These are phyloP conservation scores for Lobosporangium transversale DNA, from an alignment of 192 early-diverging fungal species.

Conservation along the genomic window DNA sequence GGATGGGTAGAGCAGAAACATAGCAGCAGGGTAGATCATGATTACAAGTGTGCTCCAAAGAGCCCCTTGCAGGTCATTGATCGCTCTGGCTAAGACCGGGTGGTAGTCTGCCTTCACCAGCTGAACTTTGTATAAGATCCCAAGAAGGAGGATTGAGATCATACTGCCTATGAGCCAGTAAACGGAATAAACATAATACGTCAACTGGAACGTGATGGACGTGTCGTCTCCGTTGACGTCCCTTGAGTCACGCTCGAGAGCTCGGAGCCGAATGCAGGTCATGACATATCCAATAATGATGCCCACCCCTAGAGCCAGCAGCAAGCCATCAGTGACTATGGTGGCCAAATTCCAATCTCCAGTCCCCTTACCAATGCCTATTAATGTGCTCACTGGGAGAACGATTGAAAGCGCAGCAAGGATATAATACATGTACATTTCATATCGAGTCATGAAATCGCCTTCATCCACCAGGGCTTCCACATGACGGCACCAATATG, in stretches of 20 bases:
- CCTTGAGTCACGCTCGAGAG: constrained; percentile 41
- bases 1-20: constrained; percentile 47
- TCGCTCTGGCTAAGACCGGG: constrained; percentile 17
- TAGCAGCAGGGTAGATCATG: constrained; percentile 38
- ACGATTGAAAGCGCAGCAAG: constrained; percentile 14
- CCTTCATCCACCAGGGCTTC: constrained; percentile 48
- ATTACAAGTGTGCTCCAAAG: constrained; percentile 37
- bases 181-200: constrained; percentile 37
- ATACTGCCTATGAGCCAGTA: constrained; percentile 47
- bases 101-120: background rate
- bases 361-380: background rate
- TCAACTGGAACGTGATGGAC: constrained; percentile 30
- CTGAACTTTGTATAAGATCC: constrained; percentile 17
- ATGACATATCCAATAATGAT: constrained; percentile 25
- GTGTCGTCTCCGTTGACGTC: constrained; percentile 42
- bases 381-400: background rate
- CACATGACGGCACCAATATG: constrained; percentile 46
- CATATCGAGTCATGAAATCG: constrained; percentile 39
- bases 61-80: constrained; percentile 30
- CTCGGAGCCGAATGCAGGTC: constrained; percentile 24
- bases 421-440: constrained; percentile 36
- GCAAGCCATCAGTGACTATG: background rate
- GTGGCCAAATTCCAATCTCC: background rate
- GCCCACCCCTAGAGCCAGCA: constrained; percentile 8
- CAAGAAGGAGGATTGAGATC: constrained; percentile 20